phyloP scores from a whole-genome alignment of 768 basidiomycete species.

The Pisolithus sp. region DNA sequence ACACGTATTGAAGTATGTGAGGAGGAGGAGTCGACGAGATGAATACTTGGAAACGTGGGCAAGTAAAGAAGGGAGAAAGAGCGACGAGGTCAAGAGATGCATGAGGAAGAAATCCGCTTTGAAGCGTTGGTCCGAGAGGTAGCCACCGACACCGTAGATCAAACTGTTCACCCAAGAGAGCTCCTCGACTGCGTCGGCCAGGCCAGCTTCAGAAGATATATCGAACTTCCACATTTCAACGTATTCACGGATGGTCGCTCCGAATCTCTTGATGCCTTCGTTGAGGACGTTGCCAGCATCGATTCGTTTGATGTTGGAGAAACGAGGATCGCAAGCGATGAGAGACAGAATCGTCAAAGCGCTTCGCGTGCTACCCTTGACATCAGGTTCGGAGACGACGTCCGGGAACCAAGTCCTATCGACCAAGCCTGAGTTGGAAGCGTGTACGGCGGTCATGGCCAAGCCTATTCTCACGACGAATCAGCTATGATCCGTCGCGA shows the following conservation, averaged over 20 bases:
- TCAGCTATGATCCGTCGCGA: slow-evolving; percentile 23
- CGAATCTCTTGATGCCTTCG: slow-evolving; percentile 25
- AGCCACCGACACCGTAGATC: slow-evolving; percentile 58
- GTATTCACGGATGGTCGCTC: slow-evolving; percentile 34
- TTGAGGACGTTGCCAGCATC: slow-evolving; percentile 24
- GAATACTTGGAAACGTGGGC: slow-evolving; percentile 26
- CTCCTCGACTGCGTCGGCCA: slow-evolving; percentile 55
- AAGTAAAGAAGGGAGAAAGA: slow-evolving; percentile 51
- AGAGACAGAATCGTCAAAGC: slow-evolving; percentile 48
- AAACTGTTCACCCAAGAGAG: slow-evolving; percentile 49
- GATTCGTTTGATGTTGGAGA: slow-evolving; percentile 17
- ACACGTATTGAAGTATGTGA: slow-evolving; percentile 21
- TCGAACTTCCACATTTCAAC: slow-evolving; percentile 43
- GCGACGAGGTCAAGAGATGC: slow-evolving; percentile 63
- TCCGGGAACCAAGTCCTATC: slow-evolving; percentile 20
- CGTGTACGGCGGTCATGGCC: slow-evolving; percentile 40
- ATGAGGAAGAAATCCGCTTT: slow-evolving; percentile 64
- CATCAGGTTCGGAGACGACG: slow-evolving; percentile 8
- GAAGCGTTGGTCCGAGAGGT: slow-evolving; percentile 40
- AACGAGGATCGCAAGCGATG: slow-evolving; percentile 43
- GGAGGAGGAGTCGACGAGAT: slow-evolving; percentile 23
- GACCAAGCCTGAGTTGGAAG: slow-evolving; percentile 11
- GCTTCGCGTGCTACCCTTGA: slow-evolving; percentile 12
- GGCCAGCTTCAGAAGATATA: slow-evolving; percentile 26
- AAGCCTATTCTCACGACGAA: slow-evolving; percentile 35